Percentiles rank a stretch among this genome's conserved stretches.
These are phyloP conservation scores for Penicillium sp. DNA, from an alignment of 2,329 filamentous ascomycete species.

Conservation along the genomic window DNA sequence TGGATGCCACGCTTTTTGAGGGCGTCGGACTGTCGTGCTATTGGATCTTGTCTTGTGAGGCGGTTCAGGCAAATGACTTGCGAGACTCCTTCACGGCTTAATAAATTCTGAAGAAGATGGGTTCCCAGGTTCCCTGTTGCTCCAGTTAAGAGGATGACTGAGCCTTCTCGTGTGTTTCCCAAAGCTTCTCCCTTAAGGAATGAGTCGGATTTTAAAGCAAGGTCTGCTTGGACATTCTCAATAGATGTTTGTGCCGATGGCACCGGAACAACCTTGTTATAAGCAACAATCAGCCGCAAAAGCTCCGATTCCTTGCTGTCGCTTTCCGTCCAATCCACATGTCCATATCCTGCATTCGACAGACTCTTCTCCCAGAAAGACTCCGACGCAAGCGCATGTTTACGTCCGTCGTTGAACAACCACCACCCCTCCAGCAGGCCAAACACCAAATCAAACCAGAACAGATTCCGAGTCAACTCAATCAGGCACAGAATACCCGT, in stretches of 20 bases:
- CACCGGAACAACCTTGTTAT: neutral
- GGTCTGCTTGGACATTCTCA: conserved; percentile 13
- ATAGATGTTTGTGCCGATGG: neutral
- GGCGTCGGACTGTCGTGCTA: conserved; percentile 32
- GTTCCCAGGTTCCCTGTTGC: conserved; percentile 38
- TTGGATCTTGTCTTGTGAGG: conserved; percentile 18
- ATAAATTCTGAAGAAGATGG: conserved; percentile 36
- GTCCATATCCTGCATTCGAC: conserved; percentile 17
- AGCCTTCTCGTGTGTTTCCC: neutral
- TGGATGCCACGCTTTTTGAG: conserved; percentile 23
- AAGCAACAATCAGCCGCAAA: conserved; percentile 17
- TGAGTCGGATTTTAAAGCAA: conserved; percentile 15
- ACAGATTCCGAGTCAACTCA: conserved; percentile 16
- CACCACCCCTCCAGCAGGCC: conserved; percentile 40
- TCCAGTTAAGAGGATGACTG: conserved; percentile 37
- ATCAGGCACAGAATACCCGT: neutral
- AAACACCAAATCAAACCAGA: conserved; percentile 32
- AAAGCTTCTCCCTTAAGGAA: neutral
- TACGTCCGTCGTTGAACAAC: conserved; percentile 31
- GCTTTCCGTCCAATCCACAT: conserved; percentile 23
- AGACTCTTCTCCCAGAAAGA: conserved; percentile 18
- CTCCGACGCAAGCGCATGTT: conserved; percentile 18
- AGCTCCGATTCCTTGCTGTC: conserved; percentile 6
- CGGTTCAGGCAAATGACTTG: conserved; percentile 48
- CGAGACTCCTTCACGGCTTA: conserved; percentile 23